Percentiles rank a stretch among this genome's conserved stretches.
phyloP scores from a whole-genome alignment of 169 alveolate genomes.

The Plasmodium inui region DNA sequence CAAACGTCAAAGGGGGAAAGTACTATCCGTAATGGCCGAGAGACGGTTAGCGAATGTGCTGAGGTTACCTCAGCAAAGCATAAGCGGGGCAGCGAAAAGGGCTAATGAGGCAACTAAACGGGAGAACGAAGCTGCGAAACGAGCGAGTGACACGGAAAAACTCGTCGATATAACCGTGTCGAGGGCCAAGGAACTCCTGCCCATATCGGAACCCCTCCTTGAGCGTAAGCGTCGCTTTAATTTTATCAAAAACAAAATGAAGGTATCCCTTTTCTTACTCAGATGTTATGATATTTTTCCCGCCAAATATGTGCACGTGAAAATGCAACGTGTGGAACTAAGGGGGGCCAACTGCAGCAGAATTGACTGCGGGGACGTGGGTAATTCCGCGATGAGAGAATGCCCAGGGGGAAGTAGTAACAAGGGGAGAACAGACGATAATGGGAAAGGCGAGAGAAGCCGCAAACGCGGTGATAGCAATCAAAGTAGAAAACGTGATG shows the following conservation, averaged over 20 bases:
- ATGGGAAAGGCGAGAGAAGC: background rate
- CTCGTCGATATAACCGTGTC: background rate
- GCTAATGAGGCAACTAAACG: background rate
- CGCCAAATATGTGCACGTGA: conserved; percentile 4
- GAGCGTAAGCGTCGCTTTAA: background rate
- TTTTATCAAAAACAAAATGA: conserved; percentile 14
- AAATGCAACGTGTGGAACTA: background rate
- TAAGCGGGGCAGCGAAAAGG: background rate
- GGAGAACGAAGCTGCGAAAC: background rate
- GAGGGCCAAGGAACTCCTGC: background rate
- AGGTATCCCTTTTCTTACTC: background rate
- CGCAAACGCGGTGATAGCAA: background rate
- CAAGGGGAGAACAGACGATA: background rate
- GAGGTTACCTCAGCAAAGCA: background rate
- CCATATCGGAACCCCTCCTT: background rate
- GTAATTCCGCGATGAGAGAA: background rate
- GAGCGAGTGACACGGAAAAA: background rate
- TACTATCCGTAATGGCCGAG: background rate
- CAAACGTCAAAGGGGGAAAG: background rate
- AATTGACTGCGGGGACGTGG: background rate
- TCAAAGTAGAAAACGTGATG: background rate
- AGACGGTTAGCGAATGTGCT: background rate
- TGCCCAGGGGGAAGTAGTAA: background rate
- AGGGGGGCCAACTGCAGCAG: background rate
- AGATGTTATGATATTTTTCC: background rate